These are phyloP conservation scores for Xanthoconium purpureum DNA, from an alignment of 768 basidiomycete genomes.

Conservation along the genomic window DNA sequence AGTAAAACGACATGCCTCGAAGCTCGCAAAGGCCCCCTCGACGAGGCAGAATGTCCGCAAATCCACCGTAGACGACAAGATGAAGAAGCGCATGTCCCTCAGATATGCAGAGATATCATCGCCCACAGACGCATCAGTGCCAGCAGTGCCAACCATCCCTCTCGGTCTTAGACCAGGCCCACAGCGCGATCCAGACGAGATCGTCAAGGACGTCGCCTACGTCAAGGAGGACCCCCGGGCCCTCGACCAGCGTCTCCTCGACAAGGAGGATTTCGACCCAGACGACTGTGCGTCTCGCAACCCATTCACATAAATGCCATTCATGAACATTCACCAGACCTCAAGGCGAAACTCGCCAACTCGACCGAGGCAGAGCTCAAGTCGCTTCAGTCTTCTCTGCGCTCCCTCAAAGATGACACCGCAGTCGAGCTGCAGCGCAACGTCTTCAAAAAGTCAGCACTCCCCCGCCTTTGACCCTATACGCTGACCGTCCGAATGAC, in stretches of 20 bases:
- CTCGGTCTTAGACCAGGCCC: slow-evolving; percentile 37
- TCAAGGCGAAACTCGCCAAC: slow-evolving; percentile 85
- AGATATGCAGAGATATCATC: slow-evolving; percentile 84
- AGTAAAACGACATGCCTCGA: slow-evolving; percentile 33
- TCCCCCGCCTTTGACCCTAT: not conserved
- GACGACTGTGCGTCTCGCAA: slow-evolving; percentile 68
- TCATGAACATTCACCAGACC: slow-evolving; percentile 40
- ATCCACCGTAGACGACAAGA: slow-evolving; percentile 73
- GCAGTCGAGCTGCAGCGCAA: slow-evolving; percentile 81
- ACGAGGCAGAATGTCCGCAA: slow-evolving; percentile 45
- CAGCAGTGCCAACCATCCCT: slow-evolving; percentile 59
- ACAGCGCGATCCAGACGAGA: slow-evolving; percentile 45
- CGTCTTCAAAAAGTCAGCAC: slow-evolving; percentile 85
- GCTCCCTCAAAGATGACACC: slow-evolving; percentile 65
- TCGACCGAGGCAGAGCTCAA: slow-evolving; percentile 81
- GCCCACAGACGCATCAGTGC: slow-evolving; percentile 56
- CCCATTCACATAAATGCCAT: not conserved
- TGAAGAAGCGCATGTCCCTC: slow-evolving; percentile 95
- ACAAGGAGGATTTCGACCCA: slow-evolving; percentile 81
- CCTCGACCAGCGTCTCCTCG: slow-evolving; percentile 58
- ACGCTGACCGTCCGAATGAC: slow-evolving; percentile 11
- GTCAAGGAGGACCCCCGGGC: slow-evolving; percentile 56
- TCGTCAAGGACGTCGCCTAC: slow-evolving; percentile 39
- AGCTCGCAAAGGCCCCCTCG: slow-evolving; percentile 28
- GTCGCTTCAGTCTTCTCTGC: slow-evolving; percentile 73